A percentile compares a stretch with the other conserved stretches of the same genome.
These are phyloP conservation scores for Alternaria ventricosa DNA, from an alignment of 2,329 filamentous ascomycete genomes.

Conservation along the genomic window DNA sequence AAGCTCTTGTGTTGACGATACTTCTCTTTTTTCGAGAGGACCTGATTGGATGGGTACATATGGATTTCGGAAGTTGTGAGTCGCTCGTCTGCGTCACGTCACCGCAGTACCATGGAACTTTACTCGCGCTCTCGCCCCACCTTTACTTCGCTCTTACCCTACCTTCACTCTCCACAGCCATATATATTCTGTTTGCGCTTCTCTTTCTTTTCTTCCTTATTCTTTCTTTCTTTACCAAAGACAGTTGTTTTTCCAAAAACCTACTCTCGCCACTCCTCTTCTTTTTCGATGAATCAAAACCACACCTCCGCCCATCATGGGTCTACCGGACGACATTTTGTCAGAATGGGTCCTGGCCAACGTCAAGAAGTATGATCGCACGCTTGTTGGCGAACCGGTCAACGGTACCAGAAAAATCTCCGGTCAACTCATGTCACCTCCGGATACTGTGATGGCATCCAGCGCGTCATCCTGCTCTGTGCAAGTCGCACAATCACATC, in stretches of 20 bases:
- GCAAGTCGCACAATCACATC: neutral
- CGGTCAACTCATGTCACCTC: neutral
- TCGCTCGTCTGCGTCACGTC: no score
- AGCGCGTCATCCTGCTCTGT: neutral
- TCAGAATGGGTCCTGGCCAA: neutral
- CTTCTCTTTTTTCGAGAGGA: no score
- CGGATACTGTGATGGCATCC: neutral
- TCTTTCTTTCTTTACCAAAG: neutral
- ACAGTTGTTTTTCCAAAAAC: neutral
- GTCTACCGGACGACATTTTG: neutral
- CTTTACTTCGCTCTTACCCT: neutral
- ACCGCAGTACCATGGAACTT: neutral
- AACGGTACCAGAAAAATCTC: neutral
- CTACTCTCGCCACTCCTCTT: neutral
- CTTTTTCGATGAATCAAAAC: neutral
- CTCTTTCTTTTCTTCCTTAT: neutral
- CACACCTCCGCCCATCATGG: neutral
- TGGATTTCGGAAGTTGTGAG: no score
- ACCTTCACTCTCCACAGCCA: neutral
- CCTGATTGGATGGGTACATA: no score
- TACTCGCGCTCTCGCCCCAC: neutral
- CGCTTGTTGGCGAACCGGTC: neutral
- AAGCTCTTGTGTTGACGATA: no score
- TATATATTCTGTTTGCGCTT: neutral
- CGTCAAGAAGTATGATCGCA: neutral